Percentiles rank a stretch among this genome's conserved stretches.
phyloP scores from a whole-genome alignment of 1,284 basidiomycete genomes.

The Heliocybe sulcata region DNA sequence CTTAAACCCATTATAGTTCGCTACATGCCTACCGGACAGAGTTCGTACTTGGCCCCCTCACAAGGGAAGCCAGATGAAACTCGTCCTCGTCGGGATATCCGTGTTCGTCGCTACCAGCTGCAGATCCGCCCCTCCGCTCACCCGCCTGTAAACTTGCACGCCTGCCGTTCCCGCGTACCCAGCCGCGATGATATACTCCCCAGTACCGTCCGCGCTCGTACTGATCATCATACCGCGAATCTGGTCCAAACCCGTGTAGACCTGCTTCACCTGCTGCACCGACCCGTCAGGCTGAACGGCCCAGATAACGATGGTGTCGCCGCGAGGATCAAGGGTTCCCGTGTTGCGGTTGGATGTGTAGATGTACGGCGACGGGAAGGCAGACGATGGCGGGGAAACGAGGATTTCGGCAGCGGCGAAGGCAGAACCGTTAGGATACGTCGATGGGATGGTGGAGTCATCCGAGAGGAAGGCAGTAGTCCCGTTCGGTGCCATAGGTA shows the following conservation, averaged over 20 bases:
- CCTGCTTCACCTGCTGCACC: slow-evolving; percentile 34
- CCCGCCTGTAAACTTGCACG: slow-evolving; percentile 45
- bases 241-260: slow-evolving; percentile 58
- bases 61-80: slow-evolving; percentile 36
- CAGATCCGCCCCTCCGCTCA: slow-evolving; percentile 44
- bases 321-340: slow-evolving; percentile 23
- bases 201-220: slow-evolving; percentile 30
- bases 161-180: slow-evolving; percentile 47
- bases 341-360: slow-evolving; percentile 34
- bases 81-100: slow-evolving; percentile 41
- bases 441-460: slow-evolving; percentile 47
- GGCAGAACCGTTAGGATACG: slow-evolving; percentile 36
- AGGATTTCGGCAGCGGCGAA: slow-evolving; percentile 47
- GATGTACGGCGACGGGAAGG: slow-evolving; percentile 25
- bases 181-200: slow-evolving; percentile 47
- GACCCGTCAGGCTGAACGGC: slow-evolving; percentile 16
- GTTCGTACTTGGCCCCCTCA: too few relatives aligned
- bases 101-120: slow-evolving; percentile 43
- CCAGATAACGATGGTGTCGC: slow-evolving; percentile 30
- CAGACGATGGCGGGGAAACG: slow-evolving; percentile 19
- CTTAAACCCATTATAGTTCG: too few relatives aligned
- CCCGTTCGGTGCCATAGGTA: slow-evolving; percentile 39
- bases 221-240: slow-evolving; percentile 59
- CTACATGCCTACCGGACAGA: too few relatives aligned
- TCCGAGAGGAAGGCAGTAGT: slow-evolving; percentile 42